Evolutionary conservation across 1,139 yeast species (phyloP).

Genomic region (Blastobotrys apis): DNA sequence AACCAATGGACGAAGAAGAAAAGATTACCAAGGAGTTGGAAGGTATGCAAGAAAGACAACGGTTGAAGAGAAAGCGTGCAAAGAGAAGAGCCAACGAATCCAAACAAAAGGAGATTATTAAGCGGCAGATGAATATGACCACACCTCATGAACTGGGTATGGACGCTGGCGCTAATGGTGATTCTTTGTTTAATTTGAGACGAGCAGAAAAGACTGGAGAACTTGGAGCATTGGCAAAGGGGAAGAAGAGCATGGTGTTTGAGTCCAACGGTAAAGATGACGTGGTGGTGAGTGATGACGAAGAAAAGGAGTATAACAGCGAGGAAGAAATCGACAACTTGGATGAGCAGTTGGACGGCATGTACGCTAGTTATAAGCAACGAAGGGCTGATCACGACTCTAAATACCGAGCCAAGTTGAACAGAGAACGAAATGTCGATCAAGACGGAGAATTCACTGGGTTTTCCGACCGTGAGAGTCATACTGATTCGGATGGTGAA

Average conservation of each 20-base stretch:
- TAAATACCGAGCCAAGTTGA: conserved; percentile 69
- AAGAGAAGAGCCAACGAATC: conserved; percentile 76
- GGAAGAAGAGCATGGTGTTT: conserved; percentile 76
- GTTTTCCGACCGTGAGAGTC: conserved; percentile 44
- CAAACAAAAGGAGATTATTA: conserved; percentile 80
- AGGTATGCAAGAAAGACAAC: conserved; percentile 66
- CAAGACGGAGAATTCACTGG: conserved; percentile 72
- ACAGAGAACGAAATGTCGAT: conserved; percentile 61
- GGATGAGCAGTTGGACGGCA: conserved; percentile 74
- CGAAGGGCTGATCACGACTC: conserved; percentile 76
- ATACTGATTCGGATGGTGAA: conserved; percentile 31
- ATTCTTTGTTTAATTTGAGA: conserved; percentile 75
- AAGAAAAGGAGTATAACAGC: conserved; percentile 42
- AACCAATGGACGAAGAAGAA: conserved; percentile 80
- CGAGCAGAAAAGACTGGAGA: conserved; percentile 84
- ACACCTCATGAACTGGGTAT: conserved; percentile 91
- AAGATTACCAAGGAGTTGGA: conserved; percentile 80
- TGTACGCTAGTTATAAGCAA: conserved; percentile 74
- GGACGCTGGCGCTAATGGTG: conserved; percentile 87
- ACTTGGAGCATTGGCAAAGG: conserved; percentile 65
- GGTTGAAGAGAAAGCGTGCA: conserved; percentile 66
- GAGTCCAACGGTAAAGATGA: conserved; percentile 38
- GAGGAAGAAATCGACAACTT: conserved; percentile 64
- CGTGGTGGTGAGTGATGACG: conserved; percentile 39
- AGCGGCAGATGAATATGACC: conserved; percentile 96